Evolutionary conservation across 2,329 filamentous ascomycete genomes (phyloP).

Genomic region (Colletotrichum camelliae): DNA sequence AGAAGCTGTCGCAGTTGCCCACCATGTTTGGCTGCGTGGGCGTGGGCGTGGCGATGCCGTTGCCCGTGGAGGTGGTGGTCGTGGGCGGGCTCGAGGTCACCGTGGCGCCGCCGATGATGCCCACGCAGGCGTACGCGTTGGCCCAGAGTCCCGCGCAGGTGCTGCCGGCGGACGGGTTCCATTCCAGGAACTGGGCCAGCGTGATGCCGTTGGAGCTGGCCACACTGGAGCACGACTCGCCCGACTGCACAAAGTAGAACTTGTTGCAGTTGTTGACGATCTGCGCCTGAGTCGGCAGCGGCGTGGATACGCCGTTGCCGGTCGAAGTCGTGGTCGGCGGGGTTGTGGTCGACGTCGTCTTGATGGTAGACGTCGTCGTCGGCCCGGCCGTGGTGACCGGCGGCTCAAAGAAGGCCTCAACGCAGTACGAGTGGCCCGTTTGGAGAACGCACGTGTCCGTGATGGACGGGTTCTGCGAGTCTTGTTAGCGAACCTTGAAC

Average conservation of each 20-base stretch:
- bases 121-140: slow-evolving; percentile 6
- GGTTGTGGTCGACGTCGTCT: background rate
- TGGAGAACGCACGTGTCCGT: background rate
- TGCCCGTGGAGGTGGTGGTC: background rate
- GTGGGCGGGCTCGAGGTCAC: background rate
- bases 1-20: slow-evolving; percentile 23
- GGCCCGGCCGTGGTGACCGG: background rate
- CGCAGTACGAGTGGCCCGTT: slow-evolving; percentile 10
- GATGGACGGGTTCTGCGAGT: slow-evolving; percentile 13
- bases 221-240: background rate
- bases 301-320: background rate
- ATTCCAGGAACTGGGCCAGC: background rate
- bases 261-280: slow-evolving; percentile 19
- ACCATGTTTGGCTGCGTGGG: slow-evolving; percentile 25
- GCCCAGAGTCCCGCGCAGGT: background rate
- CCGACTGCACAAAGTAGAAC: slow-evolving; percentile 7
- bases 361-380: background rate
- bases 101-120: background rate
- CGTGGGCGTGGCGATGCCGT: slow-evolving; percentile 24
- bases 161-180: slow-evolving; percentile 1
- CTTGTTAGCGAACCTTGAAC: background rate
- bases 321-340: background rate
- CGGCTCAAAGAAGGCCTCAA: slow-evolving; percentile 6
- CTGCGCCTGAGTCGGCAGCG: background rate
- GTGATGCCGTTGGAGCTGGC: background rate